Conservation (phyloP, 352 stramenopile genomes). For the Globisporangium radiosum region DNA sequence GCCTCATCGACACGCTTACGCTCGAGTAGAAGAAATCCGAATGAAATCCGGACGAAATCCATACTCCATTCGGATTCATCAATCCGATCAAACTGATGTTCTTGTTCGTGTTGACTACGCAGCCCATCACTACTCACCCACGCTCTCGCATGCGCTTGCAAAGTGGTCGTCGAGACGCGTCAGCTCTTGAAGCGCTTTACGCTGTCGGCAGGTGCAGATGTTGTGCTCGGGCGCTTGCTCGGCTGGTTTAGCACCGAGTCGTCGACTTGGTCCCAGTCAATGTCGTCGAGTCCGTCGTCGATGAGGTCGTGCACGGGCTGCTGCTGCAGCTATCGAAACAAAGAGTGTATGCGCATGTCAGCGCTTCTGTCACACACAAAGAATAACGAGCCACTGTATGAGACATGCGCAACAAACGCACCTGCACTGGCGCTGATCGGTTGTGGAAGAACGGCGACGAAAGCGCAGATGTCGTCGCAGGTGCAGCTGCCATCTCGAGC, state of each 20-base stretch:
- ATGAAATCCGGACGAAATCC: neutral
- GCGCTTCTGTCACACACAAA: neutral
- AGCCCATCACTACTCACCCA: no score
- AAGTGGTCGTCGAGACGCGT: neutral
- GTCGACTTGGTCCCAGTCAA: constrained; percentile 57
- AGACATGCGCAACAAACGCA: neutral
- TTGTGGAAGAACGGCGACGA: constrained; percentile 48
- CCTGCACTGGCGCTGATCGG: constrained; percentile 11
- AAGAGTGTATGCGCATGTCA: neutral
- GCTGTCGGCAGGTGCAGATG: constrained; percentile 8
- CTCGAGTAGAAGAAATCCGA: constrained; percentile 26
- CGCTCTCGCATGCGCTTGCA: no score
- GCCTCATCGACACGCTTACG: constrained; percentile 97
- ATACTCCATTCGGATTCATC: no score
- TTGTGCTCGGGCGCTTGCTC: constrained; percentile 14
- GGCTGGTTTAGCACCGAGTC: constrained; percentile 31
- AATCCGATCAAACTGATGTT: neutral
- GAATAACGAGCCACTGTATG: no score
- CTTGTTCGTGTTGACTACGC: neutral
- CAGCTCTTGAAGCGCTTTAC: constrained; percentile 11
- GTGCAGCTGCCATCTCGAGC: constrained; percentile 1
- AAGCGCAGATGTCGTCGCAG: constrained; percentile 10
- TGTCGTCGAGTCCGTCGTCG: constrained; percentile 50
- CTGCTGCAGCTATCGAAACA: neutral
- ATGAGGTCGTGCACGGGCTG: constrained; percentile 11